Evolutionary conservation across 225 moss, liverwort and hornwort genomes (phyloP), one percentile per base, ranked within the genome.

Genomic region (Sphagnum tenellum): DNA sequence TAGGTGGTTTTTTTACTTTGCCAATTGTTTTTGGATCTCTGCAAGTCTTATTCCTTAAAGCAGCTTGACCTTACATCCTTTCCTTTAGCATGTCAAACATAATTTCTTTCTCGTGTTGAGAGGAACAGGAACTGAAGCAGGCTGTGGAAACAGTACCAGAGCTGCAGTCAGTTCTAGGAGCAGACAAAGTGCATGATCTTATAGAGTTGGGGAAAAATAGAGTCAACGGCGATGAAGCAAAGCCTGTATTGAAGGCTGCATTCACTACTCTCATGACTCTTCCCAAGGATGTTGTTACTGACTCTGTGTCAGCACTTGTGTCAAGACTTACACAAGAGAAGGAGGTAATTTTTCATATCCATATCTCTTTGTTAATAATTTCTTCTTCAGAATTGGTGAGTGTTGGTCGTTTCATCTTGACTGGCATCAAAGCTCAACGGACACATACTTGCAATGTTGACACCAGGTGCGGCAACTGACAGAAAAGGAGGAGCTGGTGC

Each of bases 181-280:
- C 85, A 55, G 55, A 62, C 8, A 82, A 69, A 9, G 73, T 70
- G 54, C 67, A 73, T 59, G 62, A 60, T 50, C 76, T 88, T 5
- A 14, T 77, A 53, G 64, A 75, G 55, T 61, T 81, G 5, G 78
- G 75, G 5, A 50, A 72, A 49, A 71, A 71, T 48, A 71, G 44
- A 63, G 66, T 45, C 44, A 48, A 56, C n/a, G 63, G 57, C 3
- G 78, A 72, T 13, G 70, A 48, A 67, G 67, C 80, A 9, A 77
- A 70, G 71, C 74, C 50, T 62, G 75, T 50, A 46, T 69, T 95
- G 0, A 81, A 74, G 73, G 79, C 78, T 48, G 88, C 89, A 7
- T 96, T 85, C 10, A 89, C 84, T 49, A 83, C 79, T 5, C 74
- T 96, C 65, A 96, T 92, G 89, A 92, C 80, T 5, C 78, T 82